A percentile compares a stretch with the other conserved stretches of the same genome.
Evolutionary conservation across 2,329 filamentous ascomycete genomes (phyloP).

Genomic region (Boeremia exigua): DNA sequence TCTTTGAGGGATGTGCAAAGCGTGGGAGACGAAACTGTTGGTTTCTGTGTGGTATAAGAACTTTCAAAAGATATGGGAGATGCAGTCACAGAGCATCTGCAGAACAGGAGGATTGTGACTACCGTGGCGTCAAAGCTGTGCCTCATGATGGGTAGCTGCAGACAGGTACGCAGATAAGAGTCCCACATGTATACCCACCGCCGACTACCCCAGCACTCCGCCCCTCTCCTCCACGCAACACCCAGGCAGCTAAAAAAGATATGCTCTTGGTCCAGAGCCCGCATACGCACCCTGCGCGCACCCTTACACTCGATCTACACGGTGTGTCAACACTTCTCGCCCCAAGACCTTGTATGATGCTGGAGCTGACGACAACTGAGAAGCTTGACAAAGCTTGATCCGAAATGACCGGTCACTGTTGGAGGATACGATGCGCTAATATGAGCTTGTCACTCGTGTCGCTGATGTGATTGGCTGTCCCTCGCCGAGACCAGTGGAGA

Average conservation of each 20-base stretch:
- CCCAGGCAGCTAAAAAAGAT: background rate
- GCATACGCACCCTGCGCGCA: background rate
- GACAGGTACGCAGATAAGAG: background rate
- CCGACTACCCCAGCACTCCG: background rate
- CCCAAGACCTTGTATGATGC: background rate
- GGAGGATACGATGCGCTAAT: background rate
- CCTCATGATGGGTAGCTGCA: too few relatives aligned
- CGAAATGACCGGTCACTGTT: background rate
- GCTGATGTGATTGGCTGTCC: background rate
- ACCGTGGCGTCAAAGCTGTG: too few relatives aligned
- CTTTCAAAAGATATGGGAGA: too few relatives aligned
- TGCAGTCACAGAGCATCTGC: too few relatives aligned
- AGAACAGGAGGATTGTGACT: too few relatives aligned
- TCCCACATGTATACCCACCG: background rate
- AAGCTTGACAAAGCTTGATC: slow-evolving; percentile 12
- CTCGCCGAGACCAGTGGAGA: too few relatives aligned
- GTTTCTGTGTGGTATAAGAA: too few relatives aligned
- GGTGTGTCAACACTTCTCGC: background rate
- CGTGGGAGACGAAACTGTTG: too few relatives aligned
- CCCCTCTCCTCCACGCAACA: slow-evolving; percentile 1
- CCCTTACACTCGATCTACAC: background rate
- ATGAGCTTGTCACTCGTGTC: background rate
- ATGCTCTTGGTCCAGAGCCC: background rate
- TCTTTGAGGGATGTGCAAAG: background rate
- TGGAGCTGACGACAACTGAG: background rate